Percentiles rank a stretch among this genome's conserved stretches.
Conservation (phyloP, 1,284 basidiomycete species). For the Uromyces viciae-fabae region DNA sequence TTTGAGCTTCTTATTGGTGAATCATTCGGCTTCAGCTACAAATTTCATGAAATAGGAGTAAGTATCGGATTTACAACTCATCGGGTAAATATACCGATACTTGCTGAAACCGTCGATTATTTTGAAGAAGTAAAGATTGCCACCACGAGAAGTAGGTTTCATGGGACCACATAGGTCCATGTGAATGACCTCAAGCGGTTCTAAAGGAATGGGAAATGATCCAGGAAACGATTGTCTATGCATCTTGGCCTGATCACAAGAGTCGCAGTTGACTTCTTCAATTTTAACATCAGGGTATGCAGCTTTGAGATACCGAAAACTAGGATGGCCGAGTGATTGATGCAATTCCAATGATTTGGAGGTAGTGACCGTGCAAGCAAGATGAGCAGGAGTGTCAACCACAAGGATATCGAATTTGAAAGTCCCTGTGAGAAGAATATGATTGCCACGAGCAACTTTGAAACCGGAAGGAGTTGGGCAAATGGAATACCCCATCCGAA, state of each 20-base stretch:
- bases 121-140: conserved; percentile 21
- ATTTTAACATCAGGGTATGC: neutral
- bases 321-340: conserved; percentile 13
- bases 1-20: too few species aligned
- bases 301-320: neutral
- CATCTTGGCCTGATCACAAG: conserved; percentile 17
- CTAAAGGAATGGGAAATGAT: neutral
- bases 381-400: neutral
- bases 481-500: neutral
- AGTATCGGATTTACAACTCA: neutral
- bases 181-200: neutral
- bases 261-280: neutral
- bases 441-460: neutral
- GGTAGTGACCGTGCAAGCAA: neutral
- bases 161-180: conserved; percentile 35
- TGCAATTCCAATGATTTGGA: neutral
- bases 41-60: too few species aligned
- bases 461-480: neutral
- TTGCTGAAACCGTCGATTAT: neutral
- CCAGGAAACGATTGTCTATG: neutral
- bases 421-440: neutral
- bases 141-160: neutral
- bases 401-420: neutral
- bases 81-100: conserved; percentile 1
- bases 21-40: too few species aligned